Evolutionary conservation across 2,329 filamentous ascomycete species (phyloP).

Genomic region (Aspergillus phoenicis): DNA sequence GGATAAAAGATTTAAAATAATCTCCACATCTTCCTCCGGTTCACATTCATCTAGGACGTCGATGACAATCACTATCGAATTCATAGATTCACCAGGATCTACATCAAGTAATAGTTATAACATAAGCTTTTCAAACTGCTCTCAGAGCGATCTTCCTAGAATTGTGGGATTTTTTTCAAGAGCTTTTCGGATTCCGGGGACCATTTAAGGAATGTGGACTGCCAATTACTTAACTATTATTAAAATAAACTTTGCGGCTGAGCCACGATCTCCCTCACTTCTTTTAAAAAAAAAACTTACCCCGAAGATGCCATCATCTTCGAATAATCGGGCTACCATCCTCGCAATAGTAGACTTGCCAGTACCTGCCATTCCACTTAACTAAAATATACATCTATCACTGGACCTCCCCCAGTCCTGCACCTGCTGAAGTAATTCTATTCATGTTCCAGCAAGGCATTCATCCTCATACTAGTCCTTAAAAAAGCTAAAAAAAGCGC

Average conservation of each 20-base stretch:
- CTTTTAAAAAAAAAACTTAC: no score
- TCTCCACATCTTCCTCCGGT: neutral
- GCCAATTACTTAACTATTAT: slow-evolving; percentile 4
- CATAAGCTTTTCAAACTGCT: slow-evolving; percentile 11
- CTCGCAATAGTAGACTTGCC: slow-evolving; percentile 1
- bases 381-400: neutral
- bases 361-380: neutral
- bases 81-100: neutral
- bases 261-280: neutral
- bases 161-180: neutral
- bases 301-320: no score
- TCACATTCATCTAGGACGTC: slow-evolving; percentile 17
- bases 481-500: neutral
- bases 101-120: slow-evolving; percentile 2
- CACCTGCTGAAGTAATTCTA: neutral
- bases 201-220: neutral
- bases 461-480: slow-evolving; percentile 1
- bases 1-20: slow-evolving; percentile 9
- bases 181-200: slow-evolving; percentile 1
- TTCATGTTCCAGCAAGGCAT: slow-evolving; percentile 3
- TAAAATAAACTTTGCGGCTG: neutral
- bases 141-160: neutral
- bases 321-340: slow-evolving; percentile 2
- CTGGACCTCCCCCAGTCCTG: neutral
- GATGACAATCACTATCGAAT: slow-evolving; percentile 3